A percentile compares a stretch with the other conserved stretches of the same genome.
phyloP scores from a whole-genome alignment of 2,329 filamentous ascomycete genomes.

The Colletotrichum sp. region DNA sequence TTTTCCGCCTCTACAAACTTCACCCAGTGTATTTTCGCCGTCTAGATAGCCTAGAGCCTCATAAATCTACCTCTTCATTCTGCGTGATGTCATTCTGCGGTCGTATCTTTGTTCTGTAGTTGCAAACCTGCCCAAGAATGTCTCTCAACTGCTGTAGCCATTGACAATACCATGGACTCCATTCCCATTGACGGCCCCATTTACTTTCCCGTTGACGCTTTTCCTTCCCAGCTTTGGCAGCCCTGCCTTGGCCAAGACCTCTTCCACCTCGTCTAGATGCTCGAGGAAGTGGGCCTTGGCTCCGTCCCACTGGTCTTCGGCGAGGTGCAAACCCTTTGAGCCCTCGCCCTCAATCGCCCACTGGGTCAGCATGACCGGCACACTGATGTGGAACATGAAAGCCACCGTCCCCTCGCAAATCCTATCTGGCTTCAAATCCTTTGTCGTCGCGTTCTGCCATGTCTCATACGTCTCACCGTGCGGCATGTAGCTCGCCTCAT shows the following conservation, averaged over 20 bases:
- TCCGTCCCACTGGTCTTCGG: constrained; percentile 25
- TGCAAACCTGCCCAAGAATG: not conserved
- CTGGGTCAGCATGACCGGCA: constrained; percentile 27
- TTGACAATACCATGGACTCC: not conserved
- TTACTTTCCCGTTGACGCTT: not conserved
- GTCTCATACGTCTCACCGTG: constrained; percentile 37
- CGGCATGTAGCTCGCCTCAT: constrained; percentile 38
- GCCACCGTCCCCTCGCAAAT: constrained; percentile 50
- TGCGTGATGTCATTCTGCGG: not conserved
- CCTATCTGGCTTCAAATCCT: constrained; percentile 37
- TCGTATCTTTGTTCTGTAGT: not conserved
- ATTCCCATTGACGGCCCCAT: not conserved
- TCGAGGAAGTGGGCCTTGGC: constrained; percentile 31
- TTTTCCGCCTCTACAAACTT: not conserved
- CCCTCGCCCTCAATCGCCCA: constrained; percentile 28
- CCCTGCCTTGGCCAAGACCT: constrained; percentile 22
- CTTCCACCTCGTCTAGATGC: constrained; percentile 27
- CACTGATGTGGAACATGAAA: constrained; percentile 48
- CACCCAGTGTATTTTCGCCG: not conserved
- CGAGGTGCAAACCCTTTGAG: constrained; percentile 20
- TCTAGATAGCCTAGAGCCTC: not conserved
- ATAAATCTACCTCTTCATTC: not conserved
- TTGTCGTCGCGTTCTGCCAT: constrained; percentile 29
- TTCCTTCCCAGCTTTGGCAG: not conserved
- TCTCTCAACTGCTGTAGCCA: not conserved